phyloP scores from a whole-genome alignment of 2,329 filamentous ascomycete genomes.

The Aspergillus sp. region DNA sequence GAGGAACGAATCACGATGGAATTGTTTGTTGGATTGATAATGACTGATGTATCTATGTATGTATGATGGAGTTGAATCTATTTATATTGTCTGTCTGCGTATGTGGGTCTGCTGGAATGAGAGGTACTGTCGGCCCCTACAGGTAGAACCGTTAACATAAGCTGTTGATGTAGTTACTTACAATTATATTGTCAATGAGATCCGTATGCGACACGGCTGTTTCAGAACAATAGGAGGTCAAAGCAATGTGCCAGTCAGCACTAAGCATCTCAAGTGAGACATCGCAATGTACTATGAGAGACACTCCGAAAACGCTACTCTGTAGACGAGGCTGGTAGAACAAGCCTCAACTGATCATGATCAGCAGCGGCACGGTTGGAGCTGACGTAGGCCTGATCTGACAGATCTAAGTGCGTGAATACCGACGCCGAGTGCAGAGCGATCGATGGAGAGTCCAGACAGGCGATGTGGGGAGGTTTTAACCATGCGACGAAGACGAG shows the following conservation, averaged over 20 bases:
- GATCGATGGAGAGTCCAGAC: neutral
- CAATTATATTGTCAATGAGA: too few relatives aligned
- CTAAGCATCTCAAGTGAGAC: too few relatives aligned
- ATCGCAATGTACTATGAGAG: too few relatives aligned
- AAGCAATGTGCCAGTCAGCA: too few relatives aligned
- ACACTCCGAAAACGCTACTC: neutral
- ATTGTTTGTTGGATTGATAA: neutral
- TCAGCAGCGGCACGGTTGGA: neutral
- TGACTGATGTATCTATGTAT: neutral
- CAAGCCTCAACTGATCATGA: neutral
- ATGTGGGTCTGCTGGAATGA: too few relatives aligned
- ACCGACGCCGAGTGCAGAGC: neutral
- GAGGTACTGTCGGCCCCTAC: neutral
- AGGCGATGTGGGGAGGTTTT: too few relatives aligned
- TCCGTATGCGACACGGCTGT: too few relatives aligned
- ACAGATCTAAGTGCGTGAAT: neutral
- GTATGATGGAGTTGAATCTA: neutral
- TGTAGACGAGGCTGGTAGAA: neutral
- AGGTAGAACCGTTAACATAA: neutral
- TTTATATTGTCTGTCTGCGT: neutral
- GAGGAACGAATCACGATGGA: conserved; percentile 6
- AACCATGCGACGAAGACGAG: neutral
- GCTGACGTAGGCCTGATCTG: neutral
- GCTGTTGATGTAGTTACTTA: too few relatives aligned
- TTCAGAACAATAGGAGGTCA: too few relatives aligned